Base-by-base conservation (phyloP, 108 stramenopile species). In the Skeletonema potamos region DNA sequence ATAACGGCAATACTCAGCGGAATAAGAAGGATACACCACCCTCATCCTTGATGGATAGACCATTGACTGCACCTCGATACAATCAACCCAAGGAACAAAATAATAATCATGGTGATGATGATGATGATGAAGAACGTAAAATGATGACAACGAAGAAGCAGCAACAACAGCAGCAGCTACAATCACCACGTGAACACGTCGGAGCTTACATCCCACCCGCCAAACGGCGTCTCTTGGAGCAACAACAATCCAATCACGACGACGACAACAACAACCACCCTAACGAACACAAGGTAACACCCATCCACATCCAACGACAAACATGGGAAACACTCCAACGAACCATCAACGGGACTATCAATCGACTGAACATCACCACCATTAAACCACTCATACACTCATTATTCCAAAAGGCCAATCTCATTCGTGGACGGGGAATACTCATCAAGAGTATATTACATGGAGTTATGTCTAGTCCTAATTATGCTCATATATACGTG, bases 301-400 rank as follows among this genome's bases (percentile, higher is more conserved):
- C 69, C 60, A 64, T 73, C 24, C 33, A 61, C 65, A 58, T 69
- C 30, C 99, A 99, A 77, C 81, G 85, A 28, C 83, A 87, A 34
- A 70, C 87, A 29, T 99, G 99, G 99, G 83, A 93, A 63, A 82
- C 84, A 37, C 89, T 98, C 58, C 86, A 89, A 55, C 95, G 94
- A 60, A 80, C 89, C 62, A 93, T 99, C 74, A 97, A 99, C 77
- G 99, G 99, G 44, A 91, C 96, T 5, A 92, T 99, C 75, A 99
- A 99, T 86, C 93, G 97, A 20, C 86, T 97, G 41, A 97, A 94
- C 77, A 71, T 87, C 13, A 34, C 68, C 64, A 99, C 98, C 64
- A 93, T 99, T 70, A 97, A 97, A 81, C 84, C 88, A 7, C 73
- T 98, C 27, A 89, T 97, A 55, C 96, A 97, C 41, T 82, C 95